These are phyloP conservation scores for Debaryomyces singareniensis DNA, from an alignment of 1,139 yeast genomes.

Conservation along the genomic window DNA sequence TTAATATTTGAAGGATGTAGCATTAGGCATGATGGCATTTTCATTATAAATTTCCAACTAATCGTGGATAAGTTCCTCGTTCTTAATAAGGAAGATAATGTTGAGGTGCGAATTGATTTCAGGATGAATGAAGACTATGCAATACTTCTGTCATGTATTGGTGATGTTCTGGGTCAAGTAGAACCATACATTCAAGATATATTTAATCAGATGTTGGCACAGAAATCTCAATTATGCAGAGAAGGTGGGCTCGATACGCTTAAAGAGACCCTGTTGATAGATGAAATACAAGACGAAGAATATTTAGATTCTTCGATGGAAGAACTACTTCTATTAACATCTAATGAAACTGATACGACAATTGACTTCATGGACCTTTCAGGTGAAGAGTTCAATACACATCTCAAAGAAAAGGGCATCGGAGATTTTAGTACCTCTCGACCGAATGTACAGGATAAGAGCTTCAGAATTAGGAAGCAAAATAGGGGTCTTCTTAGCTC, in stretches of 20 bases:
- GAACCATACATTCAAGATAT: not conserved
- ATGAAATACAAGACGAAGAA: slow-evolving; percentile 8
- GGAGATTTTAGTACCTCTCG: no score
- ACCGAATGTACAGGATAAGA: no score
- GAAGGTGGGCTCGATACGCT: no score
- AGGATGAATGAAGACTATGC: not conserved
- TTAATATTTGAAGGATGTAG: not conserved
- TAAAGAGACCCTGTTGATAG: no score
- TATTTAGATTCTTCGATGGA: slow-evolving; percentile 18
- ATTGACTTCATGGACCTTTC: slow-evolving; percentile 1
- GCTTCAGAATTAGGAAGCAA: no score
- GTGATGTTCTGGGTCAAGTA: not conserved
- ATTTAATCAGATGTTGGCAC: not conserved
- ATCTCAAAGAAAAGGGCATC: no score
- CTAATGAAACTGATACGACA: slow-evolving; percentile 16
- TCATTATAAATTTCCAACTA: not conserved
- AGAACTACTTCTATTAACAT: slow-evolving; percentile 15
- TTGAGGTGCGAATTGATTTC: not conserved
- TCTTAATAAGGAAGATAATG: not conserved
- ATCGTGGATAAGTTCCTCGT: not conserved
- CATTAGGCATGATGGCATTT: not conserved
- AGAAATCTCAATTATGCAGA: no score
- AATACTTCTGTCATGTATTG: not conserved
- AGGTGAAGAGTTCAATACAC: no score
- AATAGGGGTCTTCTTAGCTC: no score